Evolutionary conservation across 345 rosid species (phyloP).

Genomic region (Conringia planisiliqua): DNA sequence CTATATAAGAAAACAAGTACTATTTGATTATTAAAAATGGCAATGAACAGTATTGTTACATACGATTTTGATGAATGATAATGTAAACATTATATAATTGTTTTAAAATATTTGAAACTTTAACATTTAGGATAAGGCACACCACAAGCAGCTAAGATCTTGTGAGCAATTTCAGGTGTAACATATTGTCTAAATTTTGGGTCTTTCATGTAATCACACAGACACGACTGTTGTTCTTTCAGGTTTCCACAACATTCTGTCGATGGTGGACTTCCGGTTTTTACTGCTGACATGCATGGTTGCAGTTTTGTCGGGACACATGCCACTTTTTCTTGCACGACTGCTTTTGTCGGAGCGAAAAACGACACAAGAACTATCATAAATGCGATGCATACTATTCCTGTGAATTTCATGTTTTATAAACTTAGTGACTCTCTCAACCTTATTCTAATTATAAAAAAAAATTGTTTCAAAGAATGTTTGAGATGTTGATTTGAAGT

Average conservation of each 20-base stretch:
- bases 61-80: neutral
- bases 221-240: conserved; percentile 55
- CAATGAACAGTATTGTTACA: neutral
- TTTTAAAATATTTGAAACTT: neutral
- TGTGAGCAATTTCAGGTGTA: conserved; percentile 38
- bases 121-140: conserved; percentile 45
- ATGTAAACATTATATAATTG: neutral
- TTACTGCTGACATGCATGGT: conserved; percentile 40
- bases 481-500: neutral
- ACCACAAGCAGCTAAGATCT: conserved; percentile 37
- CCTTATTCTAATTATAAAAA: neutral
- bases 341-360: neutral
- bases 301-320: conserved; percentile 42
- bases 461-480: too few species aligned
- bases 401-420: conserved; percentile 1
- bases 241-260: conserved; percentile 44
- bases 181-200: conserved; percentile 36
- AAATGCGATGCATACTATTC: neutral
- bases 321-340: conserved; percentile 15
- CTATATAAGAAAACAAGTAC: too few species aligned
- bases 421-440: neutral
- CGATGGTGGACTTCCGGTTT: conserved; percentile 35
- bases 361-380: neutral
- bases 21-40: too few species aligned
- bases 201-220: conserved; percentile 48